Evolutionary conservation across 106 monocot genomes (phyloP).

Genomic region (Phalaenopsis aphrodite): DNA sequence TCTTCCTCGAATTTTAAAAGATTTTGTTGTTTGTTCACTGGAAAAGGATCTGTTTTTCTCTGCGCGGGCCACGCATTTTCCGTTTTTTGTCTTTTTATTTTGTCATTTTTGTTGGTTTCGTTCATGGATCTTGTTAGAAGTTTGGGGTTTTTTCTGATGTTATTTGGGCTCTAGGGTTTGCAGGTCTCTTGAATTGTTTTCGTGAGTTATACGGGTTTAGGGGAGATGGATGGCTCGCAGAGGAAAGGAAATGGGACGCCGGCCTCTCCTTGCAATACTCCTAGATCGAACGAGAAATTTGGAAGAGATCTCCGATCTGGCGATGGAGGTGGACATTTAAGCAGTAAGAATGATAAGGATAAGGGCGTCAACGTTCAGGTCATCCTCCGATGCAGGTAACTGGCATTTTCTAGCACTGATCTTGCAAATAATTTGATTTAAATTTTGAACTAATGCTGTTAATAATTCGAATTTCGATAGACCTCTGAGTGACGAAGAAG

Average conservation of each 20-base stretch:
- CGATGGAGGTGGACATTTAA: conserved; percentile 48
- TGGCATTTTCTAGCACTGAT: background rate
- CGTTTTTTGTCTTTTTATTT: background rate
- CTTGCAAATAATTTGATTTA: background rate
- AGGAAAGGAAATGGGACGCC: conserved; percentile 24
- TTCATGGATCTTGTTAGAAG: background rate
- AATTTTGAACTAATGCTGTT: conserved; percentile 5
- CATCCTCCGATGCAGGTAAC: conserved; percentile 82
- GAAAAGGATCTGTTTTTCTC: background rate
- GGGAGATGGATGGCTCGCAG: conserved; percentile 30
- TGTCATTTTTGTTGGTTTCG: background rate
- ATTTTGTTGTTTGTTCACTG: background rate
- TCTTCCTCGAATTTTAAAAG: background rate
- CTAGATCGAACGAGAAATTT: conserved; percentile 42
- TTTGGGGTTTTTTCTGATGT: background rate
- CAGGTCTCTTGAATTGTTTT: conserved; percentile 11
- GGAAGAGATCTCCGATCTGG: conserved; percentile 50
- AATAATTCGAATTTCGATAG: conserved; percentile 17
- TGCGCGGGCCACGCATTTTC: background rate
- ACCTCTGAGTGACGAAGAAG: conserved; percentile 87
- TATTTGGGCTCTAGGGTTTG: background rate
- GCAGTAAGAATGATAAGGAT: conserved; percentile 55
- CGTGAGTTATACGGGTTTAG: background rate
- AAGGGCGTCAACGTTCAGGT: conserved; percentile 94
- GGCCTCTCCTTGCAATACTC: conserved; percentile 40